Evolutionary conservation across 352 stramenopile genomes (phyloP), one percentile per base, ranked within the genome.

Genomic region (Achlya hypogyna): DNA sequence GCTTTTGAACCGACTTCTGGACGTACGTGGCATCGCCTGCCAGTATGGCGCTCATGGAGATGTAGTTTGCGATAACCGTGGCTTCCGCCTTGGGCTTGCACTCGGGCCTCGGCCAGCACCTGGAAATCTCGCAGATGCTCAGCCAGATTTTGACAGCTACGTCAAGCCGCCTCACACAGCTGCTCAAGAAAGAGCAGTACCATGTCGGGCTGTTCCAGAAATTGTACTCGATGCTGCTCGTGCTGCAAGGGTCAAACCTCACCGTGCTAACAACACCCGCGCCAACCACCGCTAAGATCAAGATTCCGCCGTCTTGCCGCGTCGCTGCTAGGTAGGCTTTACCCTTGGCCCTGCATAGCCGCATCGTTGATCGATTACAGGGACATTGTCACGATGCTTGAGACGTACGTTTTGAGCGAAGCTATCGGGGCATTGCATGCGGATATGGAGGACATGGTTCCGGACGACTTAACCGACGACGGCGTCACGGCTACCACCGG

Each of bases 261-360:
- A 5, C 22, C 31, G 40, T 22, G 38, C 20, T 67, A 9, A 20
- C n/a, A 22, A 14, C n/a, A 29, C 6, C 9, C 9, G 40, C 9
- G 6, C 34, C 34, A 14, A 16, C 49, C 6, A 28, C 16, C 23
- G 12, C 49, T 29, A 56, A 58, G 1, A 43, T 25, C 22, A 58
- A 58, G 31, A 54, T 58, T 29, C 60, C 60, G 18, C 42, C 60
- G 20, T 45, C 45, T 8, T 67, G 60, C 28, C 60, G 60, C 9
- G 40, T 47, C 10, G 51, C 31, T 53, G 18, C 51, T 56, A 10
- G 18, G 60, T 67, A 59, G 23, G 1, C 20, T n/a, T 23, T 25
- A 47, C 5, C 6, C 22, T 10, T n/a, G 18, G 34, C 25, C 4
- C 29, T 49, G 8, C 42, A 49, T 63, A 49, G 29, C 27, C 25